These are phyloP conservation scores for Colletotrichum viniferum DNA, from an alignment of 2,329 filamentous ascomycete genomes.

Conservation along the genomic window DNA sequence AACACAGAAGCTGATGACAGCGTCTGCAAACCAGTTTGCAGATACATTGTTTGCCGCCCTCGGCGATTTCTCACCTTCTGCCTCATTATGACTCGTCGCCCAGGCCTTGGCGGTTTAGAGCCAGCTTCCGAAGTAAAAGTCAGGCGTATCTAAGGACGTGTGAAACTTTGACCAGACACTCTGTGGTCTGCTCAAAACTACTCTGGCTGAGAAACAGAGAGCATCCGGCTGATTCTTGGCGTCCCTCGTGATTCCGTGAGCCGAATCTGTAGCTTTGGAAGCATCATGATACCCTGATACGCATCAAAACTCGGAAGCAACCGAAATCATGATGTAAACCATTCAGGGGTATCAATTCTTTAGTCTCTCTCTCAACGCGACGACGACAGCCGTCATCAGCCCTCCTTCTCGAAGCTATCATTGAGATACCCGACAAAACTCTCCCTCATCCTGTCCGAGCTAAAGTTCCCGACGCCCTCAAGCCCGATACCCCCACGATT, in stretches of 20 bases:
- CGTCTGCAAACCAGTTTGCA: background rate
- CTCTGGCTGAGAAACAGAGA: background rate
- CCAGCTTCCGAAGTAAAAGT: background rate
- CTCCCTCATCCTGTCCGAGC: constrained; percentile 59
- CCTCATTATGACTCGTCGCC: background rate
- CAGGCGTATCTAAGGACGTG: background rate
- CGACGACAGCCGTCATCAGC: constrained; percentile 31
- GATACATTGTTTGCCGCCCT: background rate
- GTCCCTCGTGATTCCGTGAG: background rate
- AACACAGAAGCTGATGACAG: background rate
- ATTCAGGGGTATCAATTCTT: background rate
- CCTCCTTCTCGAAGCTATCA: constrained; percentile 65
- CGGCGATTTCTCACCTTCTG: background rate
- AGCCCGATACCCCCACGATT: constrained; percentile 72
- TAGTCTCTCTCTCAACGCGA: background rate
- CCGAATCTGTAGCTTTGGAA: background rate
- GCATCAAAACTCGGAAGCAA: background rate
- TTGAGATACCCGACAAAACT: constrained; percentile 72
- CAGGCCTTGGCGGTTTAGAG: background rate
- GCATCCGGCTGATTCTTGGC: background rate
- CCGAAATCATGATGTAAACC: background rate
- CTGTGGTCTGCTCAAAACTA: background rate
- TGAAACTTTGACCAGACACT: background rate
- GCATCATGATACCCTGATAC: background rate
- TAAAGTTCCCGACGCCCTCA: constrained; percentile 59